Evolutionary conservation across 805 yeast species (phyloP), one percentile per base, ranked within the genome.

Genomic region (Ogataea angusta): DNA sequence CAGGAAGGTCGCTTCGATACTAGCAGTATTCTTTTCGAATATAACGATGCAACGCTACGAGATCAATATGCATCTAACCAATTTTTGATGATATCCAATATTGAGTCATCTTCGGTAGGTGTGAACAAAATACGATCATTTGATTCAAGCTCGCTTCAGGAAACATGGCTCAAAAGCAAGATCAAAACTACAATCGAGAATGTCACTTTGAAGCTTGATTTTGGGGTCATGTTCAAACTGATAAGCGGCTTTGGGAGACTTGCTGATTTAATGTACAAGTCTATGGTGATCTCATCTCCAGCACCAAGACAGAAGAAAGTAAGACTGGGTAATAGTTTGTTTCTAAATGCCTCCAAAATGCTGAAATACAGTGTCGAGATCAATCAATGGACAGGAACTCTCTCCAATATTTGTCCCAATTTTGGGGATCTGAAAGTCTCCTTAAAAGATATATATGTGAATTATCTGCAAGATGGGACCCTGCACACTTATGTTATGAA

Each of bases 351-450:
- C 16, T 17, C 41, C 1, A 56, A 53, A 38, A 15, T 41, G 1
- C 25, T 58, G 9, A 36, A 42, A 10, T 34, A 35, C 18, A 53
- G 40, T 31, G 10, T 50, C 9, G 28, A 22, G 8, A 26, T 62
- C 10, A 51, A 51, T 10, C 19, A 36, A 0, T 5, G 62, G 1
- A 24, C 42, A 0, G 26, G 55, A 5, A 34, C 38, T 0, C 6
- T 67, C 1, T n/a, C 36, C 0, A 17, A 52, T 2, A 36, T 70
- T 1, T 48, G 53, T 17, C 45, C 49, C 1, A 36, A 45, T 10
- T 69, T 70, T 55, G 75, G 74, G 2, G 59, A 53, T 38, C 4
- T 68, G 2, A 31, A 24, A 0, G 56, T 56, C 0, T 18, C 31
- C 1, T 30, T 63, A 1, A 44, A 43, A 3, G 44, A 54, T 10